Evolutionary conservation across 306 rosid genomes (phyloP), one percentile per base, ranked within the genome.

Genomic region (Prunus kanzakura): DNA sequence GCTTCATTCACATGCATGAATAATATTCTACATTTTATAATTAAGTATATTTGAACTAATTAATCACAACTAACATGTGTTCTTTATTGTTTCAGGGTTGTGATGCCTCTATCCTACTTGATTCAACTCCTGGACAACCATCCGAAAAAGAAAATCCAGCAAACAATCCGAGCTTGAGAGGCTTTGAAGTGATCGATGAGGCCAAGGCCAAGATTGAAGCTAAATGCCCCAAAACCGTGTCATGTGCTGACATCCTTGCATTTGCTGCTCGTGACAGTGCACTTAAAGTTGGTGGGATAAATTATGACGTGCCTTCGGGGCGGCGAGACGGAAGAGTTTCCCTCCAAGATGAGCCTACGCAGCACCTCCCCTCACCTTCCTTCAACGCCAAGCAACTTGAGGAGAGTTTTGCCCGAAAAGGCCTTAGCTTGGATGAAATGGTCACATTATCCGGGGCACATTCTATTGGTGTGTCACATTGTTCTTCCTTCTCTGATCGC

Each of bases 391-490:
- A 67, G 32, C 22, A 85, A 45, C 84, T 81, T 3, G 23, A 4
- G 0, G 55, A 73, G 0, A 76, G 11, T 8, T 85, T 85, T 5
- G 64, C 64, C 0, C 14, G 4, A 1, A 76, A 69, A 61, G 75
- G 82, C 54, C 46, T 85, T 11, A 78, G 74, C 15, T 8, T 77
- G 11, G 88, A 50, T 2, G 88, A 85, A 52, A 85, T 81, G 88
- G 88, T 85, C 63, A 80, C 85, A 18, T 73, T 84, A 22, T 84
- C 85, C 0, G 85, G 85, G 22, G 89, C 89, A 15, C 89, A 82
- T 76, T 86, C 86, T 55, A 82, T 85, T 11, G 83, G 86, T 0
- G 74, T 67, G 23, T 73, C 88, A 3, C 85, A 54, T 22, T 85
- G 86, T 49, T 70, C 88, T 8, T 32, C 86, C 8, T 82, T 85